These are phyloP conservation scores for Spirogloea muscicola DNA, from an alignment of 139 green algal genomes.

Conservation along the genomic window DNA sequence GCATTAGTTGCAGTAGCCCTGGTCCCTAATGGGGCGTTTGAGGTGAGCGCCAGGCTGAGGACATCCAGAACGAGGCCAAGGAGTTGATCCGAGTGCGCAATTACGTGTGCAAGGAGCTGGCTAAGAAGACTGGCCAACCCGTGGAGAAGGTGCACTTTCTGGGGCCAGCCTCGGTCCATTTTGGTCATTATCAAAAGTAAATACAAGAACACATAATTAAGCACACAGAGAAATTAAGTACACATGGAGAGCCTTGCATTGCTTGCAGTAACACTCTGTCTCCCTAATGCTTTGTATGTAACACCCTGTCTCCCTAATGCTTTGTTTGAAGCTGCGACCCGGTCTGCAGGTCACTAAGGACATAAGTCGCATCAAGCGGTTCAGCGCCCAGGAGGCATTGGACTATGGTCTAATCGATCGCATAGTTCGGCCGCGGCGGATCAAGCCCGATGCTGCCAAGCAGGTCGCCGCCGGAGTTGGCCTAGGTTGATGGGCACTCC, in stretches of 20 bases:
- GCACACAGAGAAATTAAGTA: not conserved
- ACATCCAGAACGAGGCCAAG: constrained; percentile 95
- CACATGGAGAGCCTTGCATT: too few species aligned
- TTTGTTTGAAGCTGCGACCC: not conserved
- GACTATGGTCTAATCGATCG: constrained; percentile 77
- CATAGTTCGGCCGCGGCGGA: constrained; percentile 46
- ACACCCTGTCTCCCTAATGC: too few species aligned
- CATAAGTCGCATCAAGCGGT: constrained; percentile 55
- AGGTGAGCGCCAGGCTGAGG: too few species aligned
- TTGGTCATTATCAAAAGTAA: not conserved
- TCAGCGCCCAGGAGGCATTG: constrained; percentile 64
- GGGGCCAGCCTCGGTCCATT: not conserved
- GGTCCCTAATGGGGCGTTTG: too few species aligned
- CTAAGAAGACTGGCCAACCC: constrained; percentile 74
- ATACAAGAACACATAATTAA: not conserved
- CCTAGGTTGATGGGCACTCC: not conserved
- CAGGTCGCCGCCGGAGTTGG: not conserved
- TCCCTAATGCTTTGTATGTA: too few species aligned
- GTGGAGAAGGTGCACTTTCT: constrained; percentile 64
- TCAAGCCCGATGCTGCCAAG: constrained; percentile 26
- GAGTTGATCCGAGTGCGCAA: constrained; percentile 89
- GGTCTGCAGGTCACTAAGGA: constrained; percentile 40
- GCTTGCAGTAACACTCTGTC: not conserved
- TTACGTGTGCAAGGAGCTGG: constrained; percentile 74
- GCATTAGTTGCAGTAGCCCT: too few species aligned